Evolutionary conservation across 1,139 yeast genomes (phyloP).

Genomic region (Meyerozyma guilliermondii): DNA sequence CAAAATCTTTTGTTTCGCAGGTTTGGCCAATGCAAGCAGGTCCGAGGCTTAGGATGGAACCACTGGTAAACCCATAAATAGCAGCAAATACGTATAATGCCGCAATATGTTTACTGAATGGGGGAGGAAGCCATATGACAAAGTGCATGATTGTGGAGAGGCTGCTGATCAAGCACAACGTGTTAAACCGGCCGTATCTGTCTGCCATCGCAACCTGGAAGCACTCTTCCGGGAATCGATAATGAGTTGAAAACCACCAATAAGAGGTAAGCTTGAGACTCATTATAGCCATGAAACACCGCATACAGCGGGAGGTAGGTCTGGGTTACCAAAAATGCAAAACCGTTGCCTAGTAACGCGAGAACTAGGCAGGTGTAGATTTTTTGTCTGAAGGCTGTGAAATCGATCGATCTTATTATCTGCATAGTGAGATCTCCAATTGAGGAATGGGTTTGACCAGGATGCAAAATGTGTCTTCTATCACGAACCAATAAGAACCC

Average conservation of each 20-base stretch:
- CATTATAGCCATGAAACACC: constrained; percentile 20
- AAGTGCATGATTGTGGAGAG: constrained; percentile 18
- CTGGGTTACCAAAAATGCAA: constrained; percentile 20
- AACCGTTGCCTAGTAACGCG: constrained; percentile 28
- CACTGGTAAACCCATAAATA: constrained; percentile 26
- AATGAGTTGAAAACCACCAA: constrained; percentile 24
- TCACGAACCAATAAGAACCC: constrained; percentile 41
- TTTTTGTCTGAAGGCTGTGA: constrained; percentile 20
- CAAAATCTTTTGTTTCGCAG: constrained; percentile 24
- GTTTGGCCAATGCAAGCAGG: constrained; percentile 30
- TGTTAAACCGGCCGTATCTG: constrained; percentile 26
- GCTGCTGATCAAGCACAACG: constrained; percentile 17
- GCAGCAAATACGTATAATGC: constrained; percentile 25
- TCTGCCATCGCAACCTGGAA: constrained; percentile 29
- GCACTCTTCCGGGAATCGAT: constrained; percentile 25
- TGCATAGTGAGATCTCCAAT: constrained; percentile 7
- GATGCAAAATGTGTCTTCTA: constrained; percentile 23
- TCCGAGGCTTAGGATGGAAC: constrained; percentile 24
- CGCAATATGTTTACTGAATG: constrained; percentile 20
- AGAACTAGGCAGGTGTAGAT: constrained; percentile 22
- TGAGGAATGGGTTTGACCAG: background rate
- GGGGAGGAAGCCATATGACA: constrained; percentile 23
- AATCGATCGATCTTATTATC: constrained; percentile 21
- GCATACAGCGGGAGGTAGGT: constrained; percentile 27
- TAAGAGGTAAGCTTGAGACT: constrained; percentile 18